Conservation (phyloP, 2,329 filamentous ascomycete species). For the Didymella segeticola region DNA sequence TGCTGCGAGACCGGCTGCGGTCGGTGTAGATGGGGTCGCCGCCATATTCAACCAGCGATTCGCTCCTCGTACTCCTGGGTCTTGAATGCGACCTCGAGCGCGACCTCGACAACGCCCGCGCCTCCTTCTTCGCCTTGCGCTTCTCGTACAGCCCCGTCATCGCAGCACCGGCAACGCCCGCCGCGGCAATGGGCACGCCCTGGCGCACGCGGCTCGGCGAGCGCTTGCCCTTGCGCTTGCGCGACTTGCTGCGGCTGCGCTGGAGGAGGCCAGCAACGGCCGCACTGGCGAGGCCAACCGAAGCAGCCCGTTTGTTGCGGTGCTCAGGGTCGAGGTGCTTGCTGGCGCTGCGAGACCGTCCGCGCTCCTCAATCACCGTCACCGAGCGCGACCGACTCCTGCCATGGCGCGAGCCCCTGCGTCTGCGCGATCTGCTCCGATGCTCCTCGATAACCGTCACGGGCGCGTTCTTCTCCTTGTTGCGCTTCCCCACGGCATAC, state of each 20-base stretch:
- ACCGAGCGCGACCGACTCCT: slow-evolving; percentile 45
- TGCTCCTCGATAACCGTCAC: slow-evolving; percentile 52
- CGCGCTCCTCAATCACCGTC: slow-evolving; percentile 36
- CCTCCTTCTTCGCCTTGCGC: slow-evolving; percentile 65
- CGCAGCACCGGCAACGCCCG: slow-evolving; percentile 67
- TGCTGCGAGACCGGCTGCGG: slow-evolving; percentile 31
- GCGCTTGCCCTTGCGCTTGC: slow-evolving; percentile 58
- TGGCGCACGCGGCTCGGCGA: slow-evolving; percentile 63
- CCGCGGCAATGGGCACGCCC: slow-evolving; percentile 66
- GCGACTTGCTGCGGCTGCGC: slow-evolving; percentile 64
- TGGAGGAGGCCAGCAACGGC: slow-evolving; percentile 68
- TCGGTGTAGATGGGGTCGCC: slow-evolving; percentile 67
- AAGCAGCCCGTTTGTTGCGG: slow-evolving; percentile 65
- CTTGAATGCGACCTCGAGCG: slow-evolving; percentile 50
- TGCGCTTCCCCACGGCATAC: slow-evolving; percentile 57
- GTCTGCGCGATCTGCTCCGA: slow-evolving; percentile 55
- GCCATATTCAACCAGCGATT: slow-evolving; percentile 68
- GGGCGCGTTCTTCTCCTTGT: slow-evolving; percentile 57
- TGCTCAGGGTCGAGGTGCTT: slow-evolving; percentile 55
- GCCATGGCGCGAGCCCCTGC: slow-evolving; percentile 37
- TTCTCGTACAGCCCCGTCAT: slow-evolving; percentile 68
- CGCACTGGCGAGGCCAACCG: slow-evolving; percentile 67
- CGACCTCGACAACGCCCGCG: slow-evolving; percentile 54
- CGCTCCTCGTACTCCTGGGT: slow-evolving; percentile 53
- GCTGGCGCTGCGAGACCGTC: slow-evolving; percentile 53